Percentiles rank a stretch among this genome's conserved stretches.
phyloP scores from a whole-genome alignment of 1,139 yeast species.

The Groenewaldozyma auringiensis region DNA sequence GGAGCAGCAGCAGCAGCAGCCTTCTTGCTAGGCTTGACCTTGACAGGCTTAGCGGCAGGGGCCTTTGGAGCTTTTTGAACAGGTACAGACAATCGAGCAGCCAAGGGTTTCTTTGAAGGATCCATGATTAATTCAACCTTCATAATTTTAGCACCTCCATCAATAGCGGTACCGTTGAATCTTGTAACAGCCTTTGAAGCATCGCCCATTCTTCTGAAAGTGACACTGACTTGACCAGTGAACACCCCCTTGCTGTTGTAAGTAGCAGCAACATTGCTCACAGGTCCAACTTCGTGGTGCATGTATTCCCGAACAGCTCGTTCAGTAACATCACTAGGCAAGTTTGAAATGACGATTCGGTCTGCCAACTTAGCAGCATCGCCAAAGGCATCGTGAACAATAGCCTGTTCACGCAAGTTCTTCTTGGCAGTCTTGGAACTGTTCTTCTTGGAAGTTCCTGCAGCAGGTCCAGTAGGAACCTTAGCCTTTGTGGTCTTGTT shows the following conservation, averaged over 20 bases:
- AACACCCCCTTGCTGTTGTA: slow-evolving; percentile 88
- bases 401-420: slow-evolving; percentile 7
- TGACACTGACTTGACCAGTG: slow-evolving; percentile 83
- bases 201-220: slow-evolving; percentile 58
- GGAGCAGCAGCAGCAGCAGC: slow-evolving; percentile 30
- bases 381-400: slow-evolving; percentile 18
- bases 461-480: slow-evolving; percentile 21
- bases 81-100: slow-evolving; percentile 51
- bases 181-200: slow-evolving; percentile 75
- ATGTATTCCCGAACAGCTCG: slow-evolving; percentile 30
- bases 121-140: slow-evolving; percentile 76
- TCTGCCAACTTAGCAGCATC: slow-evolving; percentile 24
- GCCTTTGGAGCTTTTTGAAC: slow-evolving; percentile 17
- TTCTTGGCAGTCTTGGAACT: slow-evolving; percentile 14
- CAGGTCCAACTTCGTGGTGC: slow-evolving; percentile 66
- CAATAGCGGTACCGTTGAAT: slow-evolving; percentile 91
- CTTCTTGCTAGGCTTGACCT: slow-evolving; percentile 16
- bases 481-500: slow-evolving; percentile 30
- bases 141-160: slow-evolving; percentile 52
- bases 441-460: slow-evolving; percentile 20
- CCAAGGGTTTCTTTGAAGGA: slow-evolving; percentile 70
- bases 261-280: slow-evolving; percentile 58
- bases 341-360: slow-evolving; percentile 32
- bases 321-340: slow-evolving; percentile 32
- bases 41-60: slow-evolving; percentile 14